Conservation (phyloP, 108 stramenopile genomes). For the Cyclotella choctawhatcheeana region DNA sequence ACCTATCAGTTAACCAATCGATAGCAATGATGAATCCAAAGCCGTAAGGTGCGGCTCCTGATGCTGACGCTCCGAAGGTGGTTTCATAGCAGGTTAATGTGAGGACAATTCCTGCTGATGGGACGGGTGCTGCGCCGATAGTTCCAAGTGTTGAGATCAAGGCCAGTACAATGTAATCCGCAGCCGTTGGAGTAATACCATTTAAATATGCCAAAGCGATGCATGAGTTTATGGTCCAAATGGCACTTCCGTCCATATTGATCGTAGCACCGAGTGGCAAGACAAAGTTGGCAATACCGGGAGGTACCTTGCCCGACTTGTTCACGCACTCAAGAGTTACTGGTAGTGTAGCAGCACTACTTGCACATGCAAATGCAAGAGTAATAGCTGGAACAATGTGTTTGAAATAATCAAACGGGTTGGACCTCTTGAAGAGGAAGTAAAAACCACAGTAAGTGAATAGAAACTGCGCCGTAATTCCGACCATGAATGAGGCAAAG, state of each 20-base stretch:
- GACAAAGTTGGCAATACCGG: constrained; percentile 39
- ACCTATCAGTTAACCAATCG: constrained; percentile 18
- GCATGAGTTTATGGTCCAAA: constrained; percentile 28
- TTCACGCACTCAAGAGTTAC: constrained; percentile 36
- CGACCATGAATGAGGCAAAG: constrained; percentile 21
- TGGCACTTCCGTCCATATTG: constrained; percentile 50
- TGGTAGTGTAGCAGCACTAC: constrained; percentile 52
- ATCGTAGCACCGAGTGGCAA: constrained; percentile 50
- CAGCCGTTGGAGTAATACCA: constrained; percentile 31
- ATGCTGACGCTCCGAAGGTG: constrained; percentile 10
- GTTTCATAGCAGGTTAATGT: constrained; percentile 7
- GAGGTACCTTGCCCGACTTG: constrained; percentile 35
- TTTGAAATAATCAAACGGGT: constrained; percentile 42
- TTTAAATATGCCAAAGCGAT: constrained; percentile 49
- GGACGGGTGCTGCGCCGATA: constrained; percentile 48
- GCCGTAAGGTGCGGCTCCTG: constrained; percentile 13
- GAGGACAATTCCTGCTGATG: constrained; percentile 35
- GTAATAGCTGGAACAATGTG: constrained; percentile 27
- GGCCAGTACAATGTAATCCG: constrained; percentile 24
- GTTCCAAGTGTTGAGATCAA: constrained; percentile 30
- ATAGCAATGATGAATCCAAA: constrained; percentile 18
- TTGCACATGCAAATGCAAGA: constrained; percentile 41
- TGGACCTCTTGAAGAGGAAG: constrained; percentile 14
- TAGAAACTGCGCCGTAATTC: constrained; percentile 22
- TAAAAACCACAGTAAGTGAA: constrained; percentile 30